These are phyloP conservation scores for Metschnikowia koreensis DNA, from an alignment of 805 yeast species.

Conservation along the genomic window DNA sequence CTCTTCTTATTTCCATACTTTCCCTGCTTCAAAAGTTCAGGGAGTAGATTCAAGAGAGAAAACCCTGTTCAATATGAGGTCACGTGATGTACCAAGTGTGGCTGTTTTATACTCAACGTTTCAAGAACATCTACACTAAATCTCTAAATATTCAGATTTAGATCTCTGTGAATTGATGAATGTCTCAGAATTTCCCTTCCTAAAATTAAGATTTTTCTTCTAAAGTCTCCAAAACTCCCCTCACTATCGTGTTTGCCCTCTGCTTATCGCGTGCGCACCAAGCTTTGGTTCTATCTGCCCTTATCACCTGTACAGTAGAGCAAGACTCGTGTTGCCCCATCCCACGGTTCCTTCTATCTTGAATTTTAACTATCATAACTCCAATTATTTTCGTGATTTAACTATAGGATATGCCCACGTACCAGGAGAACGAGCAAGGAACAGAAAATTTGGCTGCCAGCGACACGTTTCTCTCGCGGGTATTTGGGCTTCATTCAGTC, in stretches of 20 bases:
- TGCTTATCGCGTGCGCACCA: neutral
- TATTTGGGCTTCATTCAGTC: conserved; percentile 53
- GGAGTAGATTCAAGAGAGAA: no score
- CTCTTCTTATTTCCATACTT: neutral
- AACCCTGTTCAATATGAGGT: neutral
- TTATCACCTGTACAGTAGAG: conserved; percentile 4
- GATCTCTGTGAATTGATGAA: neutral
- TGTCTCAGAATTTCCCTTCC: neutral
- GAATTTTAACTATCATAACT: neutral
- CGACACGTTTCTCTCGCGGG: conserved; percentile 62
- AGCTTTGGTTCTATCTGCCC: neutral
- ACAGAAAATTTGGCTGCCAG: conserved; percentile 15
- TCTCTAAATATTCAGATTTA: neutral
- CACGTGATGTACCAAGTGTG: neutral
- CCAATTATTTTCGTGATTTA: neutral
- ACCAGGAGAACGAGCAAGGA: neutral
- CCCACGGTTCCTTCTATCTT: neutral
- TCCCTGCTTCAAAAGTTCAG: neutral
- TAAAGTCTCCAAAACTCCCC: neutral
- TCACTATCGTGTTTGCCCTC: neutral
- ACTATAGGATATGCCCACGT: neutral
- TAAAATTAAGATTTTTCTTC: neutral
- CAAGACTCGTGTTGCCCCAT: neutral
- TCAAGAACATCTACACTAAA: neutral
- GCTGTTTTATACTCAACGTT: neutral